Evolutionary conservation across 75 land plant species (phyloP), one percentile per base, ranked within the genome.

Genomic region (Adiantum capillusveneris): DNA sequence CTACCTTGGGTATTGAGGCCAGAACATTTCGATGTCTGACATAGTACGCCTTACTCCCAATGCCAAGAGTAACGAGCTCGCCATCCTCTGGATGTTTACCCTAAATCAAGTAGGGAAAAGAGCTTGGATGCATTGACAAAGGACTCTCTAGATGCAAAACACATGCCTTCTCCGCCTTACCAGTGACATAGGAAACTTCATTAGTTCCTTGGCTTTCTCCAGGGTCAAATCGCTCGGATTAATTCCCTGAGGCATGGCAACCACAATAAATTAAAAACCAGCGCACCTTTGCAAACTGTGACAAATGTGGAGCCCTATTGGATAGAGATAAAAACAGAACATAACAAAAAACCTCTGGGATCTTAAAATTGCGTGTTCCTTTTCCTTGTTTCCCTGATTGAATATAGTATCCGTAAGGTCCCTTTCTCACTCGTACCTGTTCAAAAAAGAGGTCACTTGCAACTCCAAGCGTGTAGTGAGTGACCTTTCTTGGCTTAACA

Each of bases 391-490:
- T 62, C 21, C 75, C 75, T 24, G 65, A 43, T 57, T 72, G 75
- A 25, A 72, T 34, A 43, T 72, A 72, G n/a, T 42, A 54, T 52
- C 75, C 75, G 59, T 51, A 72, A 13, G 75, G 75, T 21, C 75
- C 75, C 25, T 45, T 69, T 56, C 59, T 65, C 31, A 56, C 53
- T 11, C 54, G 31, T 41, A 69, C 58, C 65, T 69, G 21, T 18
- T 20, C 39, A 59, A 6, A 0, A 25, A 18, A 31, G 6, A n/a
- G n/a, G n/a, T n/a, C n/a, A n/a, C n/a, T n/a, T n/a, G n/a, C n/a
- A n/a, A n/a, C n/a, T n/a, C n/a, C n/a, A n/a, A n/a, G n/a, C n/a
- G n/a, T n/a, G n/a, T n/a, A n/a, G n/a, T n/a, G n/a, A n/a, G n/a
- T n/a, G n/a, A n/a, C n/a, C n/a, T n/a, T n/a, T n/a, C n/a, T n/a